These are phyloP conservation scores for Keithomyces neogunnii DNA, from an alignment of 2,329 filamentous ascomycete species.

Conservation along the genomic window DNA sequence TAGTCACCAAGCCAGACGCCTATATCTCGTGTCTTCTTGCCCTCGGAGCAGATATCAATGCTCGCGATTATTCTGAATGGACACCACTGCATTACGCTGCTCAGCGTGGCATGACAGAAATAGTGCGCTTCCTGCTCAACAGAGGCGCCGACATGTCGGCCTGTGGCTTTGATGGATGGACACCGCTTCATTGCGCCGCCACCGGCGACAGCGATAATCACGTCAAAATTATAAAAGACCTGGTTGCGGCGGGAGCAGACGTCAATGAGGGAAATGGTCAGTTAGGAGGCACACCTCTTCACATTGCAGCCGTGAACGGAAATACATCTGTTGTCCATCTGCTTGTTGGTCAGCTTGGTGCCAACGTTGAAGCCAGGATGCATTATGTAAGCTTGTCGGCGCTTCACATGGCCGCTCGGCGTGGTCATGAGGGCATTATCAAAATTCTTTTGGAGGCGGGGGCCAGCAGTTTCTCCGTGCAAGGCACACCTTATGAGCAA, in stretches of 20 bases:
- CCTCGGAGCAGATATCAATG: not conserved
- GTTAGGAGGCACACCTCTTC: too few relatives aligned
- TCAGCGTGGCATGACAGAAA: not conserved
- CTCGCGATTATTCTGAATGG: not conserved
- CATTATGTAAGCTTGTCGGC: not conserved
- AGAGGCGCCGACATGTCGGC: not conserved
- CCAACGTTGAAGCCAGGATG: not conserved
- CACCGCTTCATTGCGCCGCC: not conserved
- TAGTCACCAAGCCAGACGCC: too few relatives aligned
- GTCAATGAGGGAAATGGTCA: not conserved
- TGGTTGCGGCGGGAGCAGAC: too few relatives aligned
- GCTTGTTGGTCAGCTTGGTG: not conserved
- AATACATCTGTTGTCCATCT: too few relatives aligned
- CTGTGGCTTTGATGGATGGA: not conserved
- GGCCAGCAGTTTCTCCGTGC: too few relatives aligned
- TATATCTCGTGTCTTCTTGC: not conserved
- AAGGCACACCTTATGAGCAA: too few relatives aligned
- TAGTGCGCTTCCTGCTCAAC: not conserved
- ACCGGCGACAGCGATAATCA: not conserved
- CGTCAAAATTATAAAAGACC: too few relatives aligned
- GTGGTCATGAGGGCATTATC: slow-evolving; percentile 9
- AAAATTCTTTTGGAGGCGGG: too few relatives aligned
- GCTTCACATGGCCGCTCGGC: not conserved
- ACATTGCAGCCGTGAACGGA: too few relatives aligned
- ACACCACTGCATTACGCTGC: not conserved